Conservation (phyloP, 352 stramenopile species). For the Globisporangium uncinulatum region DNA sequence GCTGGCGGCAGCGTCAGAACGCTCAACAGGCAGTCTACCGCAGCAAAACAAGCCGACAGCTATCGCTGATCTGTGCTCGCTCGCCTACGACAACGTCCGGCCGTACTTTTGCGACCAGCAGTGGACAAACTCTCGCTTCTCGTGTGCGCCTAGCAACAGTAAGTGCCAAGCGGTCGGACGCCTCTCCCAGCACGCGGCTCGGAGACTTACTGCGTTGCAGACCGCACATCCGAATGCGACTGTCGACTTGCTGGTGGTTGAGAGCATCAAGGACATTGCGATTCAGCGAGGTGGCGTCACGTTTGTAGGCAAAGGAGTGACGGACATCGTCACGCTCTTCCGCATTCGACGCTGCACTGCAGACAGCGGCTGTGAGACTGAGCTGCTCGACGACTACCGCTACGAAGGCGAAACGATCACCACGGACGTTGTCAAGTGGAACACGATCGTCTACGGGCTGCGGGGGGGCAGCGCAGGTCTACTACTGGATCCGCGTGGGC, state of each 20-base stretch:
- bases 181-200: neutral
- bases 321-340: constrained; percentile 9
- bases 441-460: neutral
- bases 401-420: constrained; percentile 12
- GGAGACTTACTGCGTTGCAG: neutral
- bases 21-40: neutral
- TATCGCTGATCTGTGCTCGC: constrained; percentile 7
- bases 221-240: constrained; percentile 2
- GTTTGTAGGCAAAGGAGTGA: constrained; percentile 3
- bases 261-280: constrained; percentile 5
- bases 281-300: constrained; percentile 1
- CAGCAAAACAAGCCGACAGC: constrained; percentile 3
- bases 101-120: constrained; percentile 12
- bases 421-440: constrained; percentile 8
- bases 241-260: constrained; percentile 8
- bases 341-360: constrained; percentile 2
- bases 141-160: neutral
- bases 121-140: constrained; percentile 6
- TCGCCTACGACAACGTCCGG: constrained; percentile 1
- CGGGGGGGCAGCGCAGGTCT: constrained; percentile 2
- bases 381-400: constrained; percentile 8
- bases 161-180: constrained; percentile 2
- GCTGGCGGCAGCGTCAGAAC: neutral
- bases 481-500: constrained; percentile 10
- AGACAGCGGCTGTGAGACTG: neutral